Percentiles rank a stretch among this genome's conserved stretches.
phyloP scores from a whole-genome alignment of 495 filamentous ascomycete species.

The Penicillium atrosanguineum region DNA sequence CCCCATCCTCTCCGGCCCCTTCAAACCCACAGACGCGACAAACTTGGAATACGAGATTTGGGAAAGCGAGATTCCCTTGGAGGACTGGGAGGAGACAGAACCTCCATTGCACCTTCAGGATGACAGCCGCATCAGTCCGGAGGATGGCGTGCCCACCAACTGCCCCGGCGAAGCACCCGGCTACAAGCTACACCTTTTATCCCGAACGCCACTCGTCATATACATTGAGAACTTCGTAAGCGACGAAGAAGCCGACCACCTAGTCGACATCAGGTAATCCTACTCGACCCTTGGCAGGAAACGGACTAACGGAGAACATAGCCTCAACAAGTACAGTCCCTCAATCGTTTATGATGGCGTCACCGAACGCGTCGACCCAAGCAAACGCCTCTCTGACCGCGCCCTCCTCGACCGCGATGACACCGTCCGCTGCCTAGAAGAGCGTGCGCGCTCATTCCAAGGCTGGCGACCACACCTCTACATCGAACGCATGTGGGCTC shows the following conservation, averaged over 20 bases:
- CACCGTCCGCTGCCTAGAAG: constrained; percentile 65
- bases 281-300: background rate
- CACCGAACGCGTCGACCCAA: constrained; percentile 42
- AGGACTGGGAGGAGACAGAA: constrained; percentile 16
- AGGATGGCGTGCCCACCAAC: constrained; percentile 25
- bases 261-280: constrained; percentile 49
- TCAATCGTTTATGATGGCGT: constrained; percentile 54
- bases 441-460: constrained; percentile 67
- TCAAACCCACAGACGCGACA: background rate
- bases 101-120: constrained; percentile 32
- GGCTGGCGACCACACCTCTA: constrained; percentile 60
- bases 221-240: constrained; percentile 57
- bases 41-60: background rate
- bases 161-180: constrained; percentile 28
- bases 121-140: constrained; percentile 31
- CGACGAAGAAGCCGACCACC: constrained; percentile 44
- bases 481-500: constrained; percentile 61
- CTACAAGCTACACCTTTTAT: constrained; percentile 45
- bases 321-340: constrained; percentile 48
- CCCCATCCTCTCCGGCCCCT: constrained; percentile 6
- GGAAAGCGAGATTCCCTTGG: constrained; percentile 2
- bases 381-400: constrained; percentile 55
- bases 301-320: constrained; percentile 10
- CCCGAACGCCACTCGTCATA: constrained; percentile 50
- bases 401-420: constrained; percentile 57